These are phyloP conservation scores for Xylariaceae sp. DNA, from an alignment of 2,329 filamentous ascomycete genomes.

Conservation along the genomic window DNA sequence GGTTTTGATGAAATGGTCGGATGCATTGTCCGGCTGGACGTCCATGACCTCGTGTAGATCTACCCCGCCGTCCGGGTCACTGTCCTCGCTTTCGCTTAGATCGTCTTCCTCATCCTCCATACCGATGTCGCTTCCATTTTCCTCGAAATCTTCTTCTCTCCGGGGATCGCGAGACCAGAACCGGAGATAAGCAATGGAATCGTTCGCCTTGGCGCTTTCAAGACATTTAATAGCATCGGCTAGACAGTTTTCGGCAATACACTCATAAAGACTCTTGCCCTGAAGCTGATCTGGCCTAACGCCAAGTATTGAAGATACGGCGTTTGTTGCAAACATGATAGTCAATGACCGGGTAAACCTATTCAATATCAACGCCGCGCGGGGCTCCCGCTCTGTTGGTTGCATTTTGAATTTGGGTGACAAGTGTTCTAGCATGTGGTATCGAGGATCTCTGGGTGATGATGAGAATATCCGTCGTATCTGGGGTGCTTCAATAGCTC, in stretches of 20 bases:
- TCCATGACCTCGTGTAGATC: constrained; percentile 52
- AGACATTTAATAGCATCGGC: constrained; percentile 78
- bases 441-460: constrained; percentile 81
- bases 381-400: constrained; percentile 73
- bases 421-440: constrained; percentile 87
- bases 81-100: constrained; percentile 47
- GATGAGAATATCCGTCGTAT: constrained; percentile 81
- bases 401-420: constrained; percentile 78
- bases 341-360: constrained; percentile 82
- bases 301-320: constrained; percentile 76
- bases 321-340: constrained; percentile 85
- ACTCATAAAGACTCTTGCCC: constrained; percentile 85
- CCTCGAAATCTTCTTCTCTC: constrained; percentile 56
- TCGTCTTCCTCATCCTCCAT: constrained; percentile 54
- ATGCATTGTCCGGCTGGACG: constrained; percentile 41
- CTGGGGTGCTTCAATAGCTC: constrained; percentile 77
- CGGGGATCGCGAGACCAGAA: constrained; percentile 84
- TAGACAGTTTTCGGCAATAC: constrained; percentile 79
- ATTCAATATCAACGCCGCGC: constrained; percentile 84
- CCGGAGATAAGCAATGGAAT: constrained; percentile 87
- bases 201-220: constrained; percentile 86
- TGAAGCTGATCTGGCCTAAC: constrained; percentile 71
- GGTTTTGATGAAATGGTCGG: constrained; percentile 43
- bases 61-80: constrained; percentile 53
- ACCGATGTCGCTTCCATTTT: constrained; percentile 48